Percentiles rank a stretch among this genome's conserved stretches.
phyloP scores from a whole-genome alignment of 176 grass and related monocot species.

The Triticum monococcum region DNA sequence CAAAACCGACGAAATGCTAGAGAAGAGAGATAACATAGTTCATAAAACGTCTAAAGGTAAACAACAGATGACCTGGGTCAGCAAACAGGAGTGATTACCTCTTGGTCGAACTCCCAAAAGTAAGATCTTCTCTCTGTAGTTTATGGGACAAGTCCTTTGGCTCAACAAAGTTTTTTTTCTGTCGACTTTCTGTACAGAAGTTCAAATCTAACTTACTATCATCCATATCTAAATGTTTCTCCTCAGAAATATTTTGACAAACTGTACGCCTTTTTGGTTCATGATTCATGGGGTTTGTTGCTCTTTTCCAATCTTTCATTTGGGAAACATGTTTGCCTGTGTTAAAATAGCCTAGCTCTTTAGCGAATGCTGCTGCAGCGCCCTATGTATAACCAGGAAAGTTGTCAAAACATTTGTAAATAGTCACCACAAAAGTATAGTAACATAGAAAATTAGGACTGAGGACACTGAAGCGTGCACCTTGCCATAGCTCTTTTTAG shows the following conservation, averaged over 20 bases:
- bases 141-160: background rate
- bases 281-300: background rate
- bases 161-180: background rate
- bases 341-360: background rate
- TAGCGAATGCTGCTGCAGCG: background rate
- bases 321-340: background rate
- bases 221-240: background rate
- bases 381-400: constrained; percentile 24
- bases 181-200: background rate
- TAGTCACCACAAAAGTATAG: constrained; percentile 3
- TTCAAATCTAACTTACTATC: background rate
- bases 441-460: background rate
- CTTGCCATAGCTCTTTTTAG: constrained; percentile 18
- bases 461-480: background rate
- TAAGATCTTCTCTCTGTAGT: background rate
- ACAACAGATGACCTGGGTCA: background rate
- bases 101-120: background rate
- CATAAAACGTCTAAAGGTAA: background rate
- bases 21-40: constrained; percentile 12
- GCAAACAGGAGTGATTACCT: constrained; percentile 25
- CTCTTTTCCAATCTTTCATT: background rate
- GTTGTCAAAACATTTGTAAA: constrained; percentile 4
- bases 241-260: background rate
- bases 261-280: background rate
- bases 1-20: background rate